Base-by-base conservation (phyloP, 495 filamentous ascomycete species). In the Bacidia rubella region DNA sequence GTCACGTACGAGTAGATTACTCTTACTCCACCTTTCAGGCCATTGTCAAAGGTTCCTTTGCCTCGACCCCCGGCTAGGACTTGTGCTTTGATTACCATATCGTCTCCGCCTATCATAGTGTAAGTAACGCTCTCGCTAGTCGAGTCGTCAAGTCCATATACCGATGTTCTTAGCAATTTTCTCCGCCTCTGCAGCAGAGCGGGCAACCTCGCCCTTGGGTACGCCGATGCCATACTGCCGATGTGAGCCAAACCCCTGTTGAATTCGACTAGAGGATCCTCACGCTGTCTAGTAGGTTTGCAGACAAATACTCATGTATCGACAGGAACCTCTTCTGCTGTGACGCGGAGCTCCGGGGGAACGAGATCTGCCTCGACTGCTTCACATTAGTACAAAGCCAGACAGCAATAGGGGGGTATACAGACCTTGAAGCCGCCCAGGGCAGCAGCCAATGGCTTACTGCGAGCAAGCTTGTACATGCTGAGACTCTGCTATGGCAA, bases 31-130 rank as follows among this genome's bases (percentile, higher is more conserved):
- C 92, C 92, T 78, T 98, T 98, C 64, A 96, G 80, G 57, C 92
- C 92, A 71, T 96, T 98, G 71, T 95, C 89, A 66, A 98, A 98
- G 54, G 77, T 82, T 59, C 92, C 92, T 75, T 98, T 98, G 63
- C 92, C 92, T 72, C 92, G 83, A 53, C 92, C 92, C 69, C 92
- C 92, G 63, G 92, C 92, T 41, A 98, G 82, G 47, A 98, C 93
- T 75, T 98, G 92, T 52, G 92, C 92, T 79, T 98, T 98, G 77
- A 98, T 96, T 56, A 98, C 92, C 83, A 96, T 86, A 65, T 98
- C 92, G 64, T 94, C 92, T 60, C 83, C 86, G 60, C 82, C 79
- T 85, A 55, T 15, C 25, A 49, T 10, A 19, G n/a, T 44, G 50
- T 39, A 21, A 9, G 32, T 26, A 17, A 25, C 22, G 23, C 9